These are phyloP conservation scores for Entomophthora muscae DNA, from an alignment of 371 early-diverging fungal genomes.

Conservation along the genomic window DNA sequence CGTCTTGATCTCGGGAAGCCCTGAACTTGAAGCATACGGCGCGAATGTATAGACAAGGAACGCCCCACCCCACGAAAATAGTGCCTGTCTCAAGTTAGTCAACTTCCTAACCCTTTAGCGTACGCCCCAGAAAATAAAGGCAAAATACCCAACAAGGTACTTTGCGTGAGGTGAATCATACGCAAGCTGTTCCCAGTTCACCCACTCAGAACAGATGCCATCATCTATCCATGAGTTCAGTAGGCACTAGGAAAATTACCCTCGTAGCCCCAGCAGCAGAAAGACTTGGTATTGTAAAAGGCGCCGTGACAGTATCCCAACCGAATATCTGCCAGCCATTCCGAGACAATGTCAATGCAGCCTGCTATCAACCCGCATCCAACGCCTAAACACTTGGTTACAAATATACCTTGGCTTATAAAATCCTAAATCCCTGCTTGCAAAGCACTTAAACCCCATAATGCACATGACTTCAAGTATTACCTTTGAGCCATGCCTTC, in stretches of 20 bases:
- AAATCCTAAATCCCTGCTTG: too few relatives aligned
- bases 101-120: neutral
- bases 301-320: constrained; percentile 68
- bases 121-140: constrained; percentile 8
- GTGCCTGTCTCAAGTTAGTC: constrained; percentile 15
- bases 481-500: too few relatives aligned
- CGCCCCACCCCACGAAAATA: constrained; percentile 24
- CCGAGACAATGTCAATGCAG: constrained; percentile 57
- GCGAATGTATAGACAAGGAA: constrained; percentile 42
- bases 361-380: constrained; percentile 64
- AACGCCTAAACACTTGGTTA: constrained; percentile 21
- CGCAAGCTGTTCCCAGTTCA: constrained; percentile 18
- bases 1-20: constrained; percentile 70
- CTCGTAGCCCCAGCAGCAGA: constrained; percentile 73
- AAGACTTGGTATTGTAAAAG: constrained; percentile 69
- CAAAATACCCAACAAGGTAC: constrained; percentile 3
- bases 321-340: constrained; percentile 61
- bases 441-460: too few relatives aligned
- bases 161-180: neutral
- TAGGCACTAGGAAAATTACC: constrained; percentile 18
- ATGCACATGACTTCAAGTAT: too few relatives aligned
- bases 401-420: neutral
- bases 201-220: too few relatives aligned
- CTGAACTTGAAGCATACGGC: constrained; percentile 60
- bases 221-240: too few relatives aligned